phyloP scores from a whole-genome alignment of 192 early-diverging fungal genomes.

The Coemansia sp. region DNA sequence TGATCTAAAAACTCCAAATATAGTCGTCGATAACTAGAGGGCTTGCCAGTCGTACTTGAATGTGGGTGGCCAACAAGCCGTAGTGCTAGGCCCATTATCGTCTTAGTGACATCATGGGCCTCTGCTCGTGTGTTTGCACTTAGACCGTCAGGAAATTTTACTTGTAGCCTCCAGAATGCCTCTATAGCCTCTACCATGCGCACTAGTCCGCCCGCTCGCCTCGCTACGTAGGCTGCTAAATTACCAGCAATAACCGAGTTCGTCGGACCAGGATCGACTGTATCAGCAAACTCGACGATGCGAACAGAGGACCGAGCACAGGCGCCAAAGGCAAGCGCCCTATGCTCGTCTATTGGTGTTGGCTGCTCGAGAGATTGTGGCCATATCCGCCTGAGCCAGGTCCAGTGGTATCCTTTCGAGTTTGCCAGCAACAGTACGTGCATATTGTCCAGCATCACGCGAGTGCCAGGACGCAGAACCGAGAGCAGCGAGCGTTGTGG shows the following conservation, averaged over 20 bases:
- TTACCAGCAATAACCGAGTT: not conserved
- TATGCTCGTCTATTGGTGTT: not conserved
- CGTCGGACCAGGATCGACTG: not conserved
- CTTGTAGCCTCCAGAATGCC: constrained; percentile 34
- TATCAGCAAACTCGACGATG: constrained; percentile 22
- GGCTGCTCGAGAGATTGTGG: not conserved
- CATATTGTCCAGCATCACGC: constrained; percentile 39
- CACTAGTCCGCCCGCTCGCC: constrained; percentile 21
- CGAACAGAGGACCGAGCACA: constrained; percentile 42
- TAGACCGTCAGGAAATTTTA: constrained; percentile 36
- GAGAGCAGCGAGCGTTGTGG: constrained; percentile 29
- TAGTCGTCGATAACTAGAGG: not conserved
- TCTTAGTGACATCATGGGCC: not conserved
- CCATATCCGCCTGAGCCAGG: constrained; percentile 28
- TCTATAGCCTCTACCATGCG: constrained; percentile 41
- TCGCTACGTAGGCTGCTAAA: constrained; percentile 12
- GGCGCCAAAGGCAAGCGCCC: constrained; percentile 38
- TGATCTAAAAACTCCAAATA: constrained; percentile 27
- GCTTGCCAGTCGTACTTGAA: constrained; percentile 4
- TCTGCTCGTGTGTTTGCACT: not conserved
- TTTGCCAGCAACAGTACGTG: constrained; percentile 38
- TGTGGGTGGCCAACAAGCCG: not conserved
- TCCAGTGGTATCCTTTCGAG: constrained; percentile 36
- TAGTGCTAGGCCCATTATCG: constrained; percentile 26
- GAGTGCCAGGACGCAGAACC: constrained; percentile 39